Evolutionary conservation across 164 flowering plant genomes (phyloP), one percentile per base, ranked within the genome.

Genomic region (Hamamelis virginiana): DNA sequence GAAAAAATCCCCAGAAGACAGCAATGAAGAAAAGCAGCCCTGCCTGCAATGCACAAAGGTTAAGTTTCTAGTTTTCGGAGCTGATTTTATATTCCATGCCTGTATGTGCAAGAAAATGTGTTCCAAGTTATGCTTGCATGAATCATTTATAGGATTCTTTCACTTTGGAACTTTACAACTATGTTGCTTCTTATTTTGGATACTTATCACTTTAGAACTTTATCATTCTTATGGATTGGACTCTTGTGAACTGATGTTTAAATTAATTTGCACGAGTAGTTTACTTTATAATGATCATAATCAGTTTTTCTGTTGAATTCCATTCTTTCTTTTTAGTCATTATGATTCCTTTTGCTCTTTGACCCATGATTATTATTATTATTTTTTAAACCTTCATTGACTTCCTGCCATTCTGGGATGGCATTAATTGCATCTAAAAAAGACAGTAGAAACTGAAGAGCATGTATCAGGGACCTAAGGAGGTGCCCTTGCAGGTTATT

Each of bases 1-100:
- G 98, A 76, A 94, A 90, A 76, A 90, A 94, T 44, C 95, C 96
- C 98, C 98, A 94, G 79, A 94, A 94, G 56, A 94, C 98, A 52
- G 95, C 84, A 60, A 94, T 90, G 83, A 94, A 94, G 86, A 94
- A 94, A 52, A 94, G 83, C 76, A 94, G 79, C 41, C 98, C 98
- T 62, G 93, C 89, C 98, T 94, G 90, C 77, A 76, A 67, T 28
- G 1, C 3, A 59, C 22, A 44, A 16, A 58, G 10, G n/a, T 47
- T 63, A 48, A 57, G 44, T 27, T 25, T 50, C 23, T 9, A 61
- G 52, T 25, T 64, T 44, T 6, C 12, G 33, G 1, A 23, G 33
- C 27, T 57, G 13, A 13, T 10, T 57, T 26, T 57, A 25, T 22
- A 10, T 22, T 57, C 60, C 60, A 57, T 23, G 16, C 60, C 23